Evolutionary conservation across 2,329 filamentous ascomycete species (phyloP).

Genomic region (Aureobasidium sp.): DNA sequence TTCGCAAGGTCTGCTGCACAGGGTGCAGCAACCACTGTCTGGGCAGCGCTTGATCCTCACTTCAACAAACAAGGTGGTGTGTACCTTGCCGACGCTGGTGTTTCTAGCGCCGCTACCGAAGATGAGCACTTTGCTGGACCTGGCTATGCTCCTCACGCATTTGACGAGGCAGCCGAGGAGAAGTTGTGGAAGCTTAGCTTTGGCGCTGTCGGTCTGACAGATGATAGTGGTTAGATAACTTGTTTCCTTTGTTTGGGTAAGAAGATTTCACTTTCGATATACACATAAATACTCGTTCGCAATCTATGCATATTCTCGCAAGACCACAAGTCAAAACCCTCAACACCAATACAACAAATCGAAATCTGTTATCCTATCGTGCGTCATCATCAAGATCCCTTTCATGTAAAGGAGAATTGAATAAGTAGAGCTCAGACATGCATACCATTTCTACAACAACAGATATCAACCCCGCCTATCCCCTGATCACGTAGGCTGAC

Average conservation of each 20-base stretch:
- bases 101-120: slow-evolving; percentile 22
- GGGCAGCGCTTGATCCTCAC: slow-evolving; percentile 34
- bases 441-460: no score
- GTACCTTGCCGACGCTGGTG: slow-evolving; percentile 37
- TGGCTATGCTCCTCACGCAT: background rate
- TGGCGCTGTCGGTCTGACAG: slow-evolving; percentile 20
- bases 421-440: no score
- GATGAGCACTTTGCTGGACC: slow-evolving; percentile 13
- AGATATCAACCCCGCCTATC: no score
- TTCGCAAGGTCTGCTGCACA: slow-evolving; percentile 26
- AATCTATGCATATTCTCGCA: no score
- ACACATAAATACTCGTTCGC: no score
- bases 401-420: no score
- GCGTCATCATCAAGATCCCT: no score
- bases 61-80: slow-evolving; percentile 39
- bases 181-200: slow-evolving; percentile 21
- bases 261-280: no score
- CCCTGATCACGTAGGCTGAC: no score
- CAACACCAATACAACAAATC: no score
- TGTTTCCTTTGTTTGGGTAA: background rate
- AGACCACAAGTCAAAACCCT: no score
- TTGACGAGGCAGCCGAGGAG: background rate
- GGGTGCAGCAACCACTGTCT: slow-evolving; percentile 42
- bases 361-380: no score
- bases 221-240: background rate